phyloP scores from a whole-genome alignment of 306 rosid species.

The Fragaria vesca region DNA sequence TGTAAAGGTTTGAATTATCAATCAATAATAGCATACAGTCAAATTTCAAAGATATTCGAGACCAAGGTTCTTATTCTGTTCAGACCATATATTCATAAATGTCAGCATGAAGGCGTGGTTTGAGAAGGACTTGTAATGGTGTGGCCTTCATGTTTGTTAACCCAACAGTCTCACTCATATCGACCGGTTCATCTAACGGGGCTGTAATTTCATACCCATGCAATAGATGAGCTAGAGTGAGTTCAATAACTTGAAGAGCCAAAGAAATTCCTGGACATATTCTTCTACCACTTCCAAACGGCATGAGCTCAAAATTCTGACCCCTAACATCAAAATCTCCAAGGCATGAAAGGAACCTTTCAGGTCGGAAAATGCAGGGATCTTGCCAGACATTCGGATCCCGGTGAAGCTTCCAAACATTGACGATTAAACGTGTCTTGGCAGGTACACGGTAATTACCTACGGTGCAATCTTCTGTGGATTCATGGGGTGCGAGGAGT shows the following conservation, averaged over 20 bases:
- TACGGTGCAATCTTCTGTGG: conserved; percentile 28
- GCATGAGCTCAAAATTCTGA: conserved; percentile 21
- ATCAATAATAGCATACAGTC: too few relatives aligned
- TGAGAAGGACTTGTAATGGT: conserved; percentile 19
- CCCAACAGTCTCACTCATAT: conserved; percentile 16
- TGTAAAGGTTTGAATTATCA: too few relatives aligned
- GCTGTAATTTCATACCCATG: conserved; percentile 19
- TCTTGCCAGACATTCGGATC: conserved; percentile 38
- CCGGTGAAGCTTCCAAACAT: conserved; percentile 27
- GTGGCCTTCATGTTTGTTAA: conserved; percentile 10
- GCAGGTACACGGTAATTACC: conserved; percentile 22
- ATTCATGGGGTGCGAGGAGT: conserved; percentile 17
- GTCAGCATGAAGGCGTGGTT: conserved; percentile 8
- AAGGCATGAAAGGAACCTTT: conserved; percentile 25
- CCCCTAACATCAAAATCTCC: conserved; percentile 25
- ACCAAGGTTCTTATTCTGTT: too few relatives aligned
- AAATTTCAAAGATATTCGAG: too few relatives aligned
- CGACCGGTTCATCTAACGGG: neutral
- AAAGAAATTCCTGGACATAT: conserved; percentile 32
- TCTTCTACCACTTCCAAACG: conserved; percentile 42
- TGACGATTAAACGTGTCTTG: conserved; percentile 24
- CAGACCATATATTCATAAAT: neutral
- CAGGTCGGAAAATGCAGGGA: conserved; percentile 24
- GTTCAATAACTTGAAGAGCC: conserved; percentile 17
- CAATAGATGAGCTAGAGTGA: conserved; percentile 24